Evolutionary conservation across 1,284 basidiomycete genomes (phyloP).

Genomic region (Ganoderma multipileum): DNA sequence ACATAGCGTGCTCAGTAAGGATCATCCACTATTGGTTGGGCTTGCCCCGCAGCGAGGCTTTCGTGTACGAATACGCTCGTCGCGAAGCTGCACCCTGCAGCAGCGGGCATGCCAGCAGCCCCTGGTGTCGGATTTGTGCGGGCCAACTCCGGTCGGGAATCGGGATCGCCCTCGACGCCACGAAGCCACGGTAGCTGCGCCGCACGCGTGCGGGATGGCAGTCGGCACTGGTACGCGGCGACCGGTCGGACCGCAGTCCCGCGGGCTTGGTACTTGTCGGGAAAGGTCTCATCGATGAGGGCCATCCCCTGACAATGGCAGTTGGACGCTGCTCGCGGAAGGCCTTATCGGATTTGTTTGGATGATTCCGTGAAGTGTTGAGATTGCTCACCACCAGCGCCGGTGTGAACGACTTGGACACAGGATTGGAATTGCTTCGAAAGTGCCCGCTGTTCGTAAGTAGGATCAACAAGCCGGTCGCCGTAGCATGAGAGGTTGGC

Average conservation of each 20-base stretch:
- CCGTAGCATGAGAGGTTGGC: neutral
- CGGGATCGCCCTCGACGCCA: neutral
- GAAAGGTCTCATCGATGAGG: constrained; percentile 2
- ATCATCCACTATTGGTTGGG: constrained; percentile 9
- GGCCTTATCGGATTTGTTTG: constrained; percentile 5
- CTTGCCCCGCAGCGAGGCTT: neutral
- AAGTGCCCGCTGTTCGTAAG: neutral
- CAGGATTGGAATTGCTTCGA: neutral
- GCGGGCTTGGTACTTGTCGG: neutral
- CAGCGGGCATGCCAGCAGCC: neutral
- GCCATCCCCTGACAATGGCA: constrained; percentile 1
- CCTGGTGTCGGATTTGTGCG: neutral
- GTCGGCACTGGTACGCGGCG: neutral
- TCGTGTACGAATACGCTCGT: neutral
- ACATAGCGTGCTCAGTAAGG: constrained; percentile 4
- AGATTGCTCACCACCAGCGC: neutral
- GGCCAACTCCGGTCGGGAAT: neutral
- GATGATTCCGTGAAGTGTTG: constrained; percentile 1
- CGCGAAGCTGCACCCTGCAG: neutral
- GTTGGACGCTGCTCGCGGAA: neutral
- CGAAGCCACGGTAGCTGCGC: constrained; percentile 3
- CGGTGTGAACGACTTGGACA: neutral
- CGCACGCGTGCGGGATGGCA: neutral
- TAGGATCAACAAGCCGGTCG: constrained; percentile 2
- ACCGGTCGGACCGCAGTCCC: constrained; percentile 8